Percentiles rank a stretch among this genome's conserved stretches.
Conservation (phyloP, 2,329 filamentous ascomycete genomes). For the Monosporascus cannonballus region DNA sequence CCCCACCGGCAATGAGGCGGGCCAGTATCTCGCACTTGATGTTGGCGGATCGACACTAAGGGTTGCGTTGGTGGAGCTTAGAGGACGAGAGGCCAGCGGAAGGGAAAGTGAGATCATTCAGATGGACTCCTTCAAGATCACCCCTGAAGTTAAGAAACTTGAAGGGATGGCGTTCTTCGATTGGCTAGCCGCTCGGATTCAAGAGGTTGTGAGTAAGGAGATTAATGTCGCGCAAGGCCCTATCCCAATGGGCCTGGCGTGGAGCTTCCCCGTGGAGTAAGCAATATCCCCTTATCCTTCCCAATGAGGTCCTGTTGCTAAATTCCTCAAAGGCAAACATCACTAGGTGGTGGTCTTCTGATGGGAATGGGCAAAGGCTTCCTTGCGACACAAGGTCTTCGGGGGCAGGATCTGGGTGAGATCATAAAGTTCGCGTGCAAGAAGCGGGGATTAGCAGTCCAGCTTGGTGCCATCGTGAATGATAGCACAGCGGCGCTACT, state of each 20-base stretch:
- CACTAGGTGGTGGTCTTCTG: constrained; percentile 52
- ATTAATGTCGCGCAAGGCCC: constrained; percentile 33
- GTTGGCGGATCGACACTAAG: constrained; percentile 65
- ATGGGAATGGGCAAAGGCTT: constrained; percentile 63
- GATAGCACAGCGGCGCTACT: constrained; percentile 62
- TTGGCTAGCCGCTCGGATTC: constrained; percentile 60
- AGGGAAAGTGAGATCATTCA: constrained; percentile 46
- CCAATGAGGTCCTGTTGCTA: constrained; percentile 14
- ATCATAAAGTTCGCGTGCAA: constrained; percentile 51
- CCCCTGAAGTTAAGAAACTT: constrained; percentile 47
- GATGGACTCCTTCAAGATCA: constrained; percentile 52
- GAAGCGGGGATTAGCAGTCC: constrained; percentile 44
- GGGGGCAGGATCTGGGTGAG: constrained; percentile 54
- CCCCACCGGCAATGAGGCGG: constrained; percentile 52
- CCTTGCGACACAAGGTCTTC: constrained; percentile 48
- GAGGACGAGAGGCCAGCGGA: constrained; percentile 35
- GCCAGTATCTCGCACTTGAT: constrained; percentile 57
- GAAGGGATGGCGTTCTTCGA: constrained; percentile 57
- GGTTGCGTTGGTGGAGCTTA: constrained; percentile 57
- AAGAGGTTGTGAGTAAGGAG: constrained; percentile 46
- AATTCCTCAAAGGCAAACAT: constrained; percentile 51
- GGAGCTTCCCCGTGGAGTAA: constrained; percentile 67
- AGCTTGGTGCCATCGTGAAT: constrained; percentile 58
- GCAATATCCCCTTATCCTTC: constrained; percentile 20
- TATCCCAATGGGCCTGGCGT: constrained; percentile 56